phyloP scores from a whole-genome alignment of 2,329 filamentous ascomycete species.

The Fusarium musae region DNA sequence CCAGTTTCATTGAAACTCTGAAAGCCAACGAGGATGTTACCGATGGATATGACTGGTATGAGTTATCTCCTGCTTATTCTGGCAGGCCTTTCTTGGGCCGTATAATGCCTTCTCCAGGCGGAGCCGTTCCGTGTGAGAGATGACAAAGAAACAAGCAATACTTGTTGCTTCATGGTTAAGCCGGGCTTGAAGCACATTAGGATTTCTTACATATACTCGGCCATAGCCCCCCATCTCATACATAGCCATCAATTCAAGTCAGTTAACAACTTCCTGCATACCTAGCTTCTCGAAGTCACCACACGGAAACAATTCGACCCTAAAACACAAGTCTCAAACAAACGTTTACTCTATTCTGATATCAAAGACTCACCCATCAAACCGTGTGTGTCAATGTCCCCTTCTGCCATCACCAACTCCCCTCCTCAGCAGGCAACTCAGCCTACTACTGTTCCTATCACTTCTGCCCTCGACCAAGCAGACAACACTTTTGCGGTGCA shows the following conservation, averaged over 20 bases:
- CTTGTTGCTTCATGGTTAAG: constrained; percentile 34
- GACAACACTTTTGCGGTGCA: constrained; percentile 64
- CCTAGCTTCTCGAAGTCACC: constrained; percentile 27
- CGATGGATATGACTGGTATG: constrained; percentile 17
- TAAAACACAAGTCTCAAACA: constrained; percentile 19
- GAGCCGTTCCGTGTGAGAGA: constrained; percentile 42
- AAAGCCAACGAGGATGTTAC: constrained; percentile 27
- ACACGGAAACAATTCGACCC: constrained; percentile 15
- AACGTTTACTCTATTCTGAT: constrained; percentile 8
- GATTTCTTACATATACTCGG: constrained; percentile 41
- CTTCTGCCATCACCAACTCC: constrained; percentile 66
- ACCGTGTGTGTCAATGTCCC: constrained; percentile 61
- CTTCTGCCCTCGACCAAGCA: constrained; percentile 48
- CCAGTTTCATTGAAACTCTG: constrained; percentile 14
- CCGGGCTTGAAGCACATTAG: constrained; percentile 28
- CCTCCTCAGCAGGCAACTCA: constrained; percentile 58
- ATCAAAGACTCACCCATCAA: constrained; percentile 19
- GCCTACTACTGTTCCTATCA: constrained; percentile 47
- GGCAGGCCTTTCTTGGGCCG: constrained; percentile 40
- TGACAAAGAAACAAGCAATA: constrained; percentile 25
- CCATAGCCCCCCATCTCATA: constrained; percentile 17
- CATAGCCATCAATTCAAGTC: constrained; percentile 9
- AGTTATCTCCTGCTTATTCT: constrained; percentile 22
- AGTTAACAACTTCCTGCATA: constrained; percentile 10
- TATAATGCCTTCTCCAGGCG: constrained; percentile 39